Evolutionary conservation across 2,329 filamentous ascomycete species (phyloP), one percentile per base, ranked within the genome.

Genomic region (Ascochyta rabiei): DNA sequence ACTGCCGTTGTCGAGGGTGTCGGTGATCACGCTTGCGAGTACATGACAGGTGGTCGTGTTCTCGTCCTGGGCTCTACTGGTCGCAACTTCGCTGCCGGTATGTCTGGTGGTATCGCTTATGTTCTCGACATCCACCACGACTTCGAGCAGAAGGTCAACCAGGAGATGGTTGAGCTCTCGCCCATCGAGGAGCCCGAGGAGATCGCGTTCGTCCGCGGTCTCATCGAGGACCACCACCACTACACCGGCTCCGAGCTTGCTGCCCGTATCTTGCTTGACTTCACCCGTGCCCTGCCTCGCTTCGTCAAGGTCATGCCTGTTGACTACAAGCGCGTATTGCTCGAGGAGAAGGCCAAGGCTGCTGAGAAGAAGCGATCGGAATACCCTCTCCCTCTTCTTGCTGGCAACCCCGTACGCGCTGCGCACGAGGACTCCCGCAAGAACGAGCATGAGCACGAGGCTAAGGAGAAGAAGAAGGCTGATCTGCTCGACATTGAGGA

Each of bases 91-190:
- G 93, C 93, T 67, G 93, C 93, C 58, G 93, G 93, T 82, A 98
- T 98, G 93, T 97, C 93, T 70, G 93, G 93, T 72, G 93, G 93
- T 82, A 97, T 98, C 69, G 93, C 93, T 16, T 98, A 96, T 70
- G 86, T 97, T 48, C 85, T 98, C 26, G 93, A 98, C 71, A 89
- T 95, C 71, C 85, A 93, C 74, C 85, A 89, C 62, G 91, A 97
- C 78, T 96, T 97, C 80, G 82, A 90, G 75, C 86, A 88, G 67
- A 97, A 97, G 84, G 89, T 97, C 79, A 98, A 98, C 80, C 89
- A 87, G 71, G 93, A 98, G 80, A 96, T 98, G 93, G 93, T 98
- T 64, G 93, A 97, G 78, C 87, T 93, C 23, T 89, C 89, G 42
- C 84, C 85, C 8, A 81, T 98, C 39, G 90, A 93, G 59, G 93